Base-by-base conservation (phyloP, 306 rosid species). In the Quillaja saponaria region DNA sequence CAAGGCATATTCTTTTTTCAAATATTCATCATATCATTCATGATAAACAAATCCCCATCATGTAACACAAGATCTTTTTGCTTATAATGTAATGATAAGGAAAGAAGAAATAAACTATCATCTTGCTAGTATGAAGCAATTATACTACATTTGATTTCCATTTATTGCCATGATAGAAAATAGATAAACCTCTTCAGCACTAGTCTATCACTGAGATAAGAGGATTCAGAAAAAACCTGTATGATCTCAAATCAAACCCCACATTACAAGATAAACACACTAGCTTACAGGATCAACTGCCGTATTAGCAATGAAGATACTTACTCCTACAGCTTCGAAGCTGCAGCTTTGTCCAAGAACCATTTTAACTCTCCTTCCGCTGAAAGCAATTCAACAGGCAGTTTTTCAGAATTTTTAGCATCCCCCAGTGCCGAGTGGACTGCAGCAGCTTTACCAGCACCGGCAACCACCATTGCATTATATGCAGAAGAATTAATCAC, bases 301-400 rank as follows among this genome's bases (percentile, higher is more conserved):
- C 13, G 21, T 13, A 40, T 40, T 13, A 7, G 38, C 51, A 48
- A 13, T 6, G 1, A 21, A 52, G 8, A 4, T 49, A 12, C 47
- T 19, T 20, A 19, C 51, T 53, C 28, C 71, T 78, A 76, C 71
- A 80, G 81, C 77, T 74, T 83, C 0, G 81, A 75, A 71, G 85
- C 88, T 8, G 88, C 88, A 60, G 21, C 75, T 54, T 74, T 77
- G 61, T 83, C 88, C 66, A 83, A 57, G 62, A 83, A 83, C 88
- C 88, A 83, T 8, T 68, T 74, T 61, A 83, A 67, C 50, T 50
- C 81, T 10, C 72, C 85, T 55, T 81, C 88, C 8, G 88, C 79
- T 18, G 73, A 54, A 59, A 80, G 81, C 64, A 60, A 47, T 37
- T 64, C 55, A 34, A 77, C 83, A 67, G 88, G 88, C 67, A 83